Percentiles rank a stretch among this genome's conserved stretches.
These are phyloP conservation scores for Actinomucor elegans DNA, from an alignment of 371 early-diverging fungal genomes.

Conservation along the genomic window DNA sequence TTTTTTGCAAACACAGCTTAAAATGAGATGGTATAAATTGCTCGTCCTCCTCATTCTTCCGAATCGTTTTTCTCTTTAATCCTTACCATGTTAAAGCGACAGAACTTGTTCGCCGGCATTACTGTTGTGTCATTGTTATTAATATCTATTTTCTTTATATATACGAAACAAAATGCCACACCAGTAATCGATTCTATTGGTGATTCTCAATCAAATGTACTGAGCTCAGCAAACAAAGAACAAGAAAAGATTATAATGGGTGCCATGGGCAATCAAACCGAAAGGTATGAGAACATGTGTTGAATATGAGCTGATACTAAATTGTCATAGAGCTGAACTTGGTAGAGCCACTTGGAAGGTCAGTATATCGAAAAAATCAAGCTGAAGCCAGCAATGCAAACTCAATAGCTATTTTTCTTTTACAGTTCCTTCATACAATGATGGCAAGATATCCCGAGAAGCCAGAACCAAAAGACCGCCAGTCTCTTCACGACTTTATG, in stretches of 20 bases:
- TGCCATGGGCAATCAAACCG: conserved; percentile 79
- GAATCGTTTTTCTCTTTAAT: neutral
- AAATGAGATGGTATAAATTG: neutral
- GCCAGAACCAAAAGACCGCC: conserved; percentile 81
- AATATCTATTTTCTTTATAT: neutral
- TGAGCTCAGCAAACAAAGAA: too few species aligned
- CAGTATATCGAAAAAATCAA: neutral
- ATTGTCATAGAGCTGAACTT: conserved; percentile 69
- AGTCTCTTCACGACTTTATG: conserved; percentile 81
- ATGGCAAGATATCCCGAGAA: conserved; percentile 89
- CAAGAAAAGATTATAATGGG: conserved; percentile 63
- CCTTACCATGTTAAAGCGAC: neutral
- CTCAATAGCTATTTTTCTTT: neutral
- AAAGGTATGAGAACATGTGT: conserved; percentile 49
- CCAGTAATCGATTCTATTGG: neutral
- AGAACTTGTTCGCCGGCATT: neutral
- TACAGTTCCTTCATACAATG: conserved; percentile 93
- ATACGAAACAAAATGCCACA: neutral
- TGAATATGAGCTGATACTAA: neutral
- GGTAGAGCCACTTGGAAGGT: conserved; percentile 83
- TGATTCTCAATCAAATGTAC: too few species aligned
- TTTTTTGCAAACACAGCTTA: too few species aligned
- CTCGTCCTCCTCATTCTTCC: neutral
- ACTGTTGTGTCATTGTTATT: neutral
- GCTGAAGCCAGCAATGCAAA: neutral